Evolutionary conservation across 2,329 filamentous ascomycete species (phyloP).

Genomic region (Lachnellula hyalina): DNA sequence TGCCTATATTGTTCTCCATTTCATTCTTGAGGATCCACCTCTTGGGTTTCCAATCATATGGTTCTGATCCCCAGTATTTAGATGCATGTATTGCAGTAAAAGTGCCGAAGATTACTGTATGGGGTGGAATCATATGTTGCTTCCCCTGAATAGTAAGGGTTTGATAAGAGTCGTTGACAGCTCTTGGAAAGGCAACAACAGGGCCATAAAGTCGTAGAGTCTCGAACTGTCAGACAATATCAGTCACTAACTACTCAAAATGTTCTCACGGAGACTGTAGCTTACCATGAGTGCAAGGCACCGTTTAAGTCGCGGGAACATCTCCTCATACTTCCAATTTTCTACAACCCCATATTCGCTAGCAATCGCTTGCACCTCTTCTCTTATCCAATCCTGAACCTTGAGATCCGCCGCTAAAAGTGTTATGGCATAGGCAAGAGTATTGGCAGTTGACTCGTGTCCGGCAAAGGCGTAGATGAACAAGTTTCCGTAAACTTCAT

Average conservation of each 20-base stretch:
- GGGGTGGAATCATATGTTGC: constrained; percentile 12
- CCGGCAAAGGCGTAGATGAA: constrained; percentile 30
- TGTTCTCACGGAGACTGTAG: neutral
- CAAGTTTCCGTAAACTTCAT: constrained; percentile 30
- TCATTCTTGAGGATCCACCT: constrained; percentile 4
- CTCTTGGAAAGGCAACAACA: constrained; percentile 49
- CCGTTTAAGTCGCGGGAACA: constrained; percentile 39
- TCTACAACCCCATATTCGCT: constrained; percentile 19
- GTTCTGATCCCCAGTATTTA: constrained; percentile 9
- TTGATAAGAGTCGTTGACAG: constrained; percentile 17
- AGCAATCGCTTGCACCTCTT: constrained; percentile 22
- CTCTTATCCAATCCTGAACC: constrained; percentile 18
- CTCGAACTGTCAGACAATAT: constrained; percentile 28
- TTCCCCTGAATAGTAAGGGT: constrained; percentile 6
- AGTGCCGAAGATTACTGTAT: constrained; percentile 25
- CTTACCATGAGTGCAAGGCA: constrained; percentile 35
- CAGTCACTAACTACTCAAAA: neutral
- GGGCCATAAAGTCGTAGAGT: constrained; percentile 50
- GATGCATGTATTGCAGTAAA: constrained; percentile 26
- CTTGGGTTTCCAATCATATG: constrained; percentile 3
- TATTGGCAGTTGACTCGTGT: constrained; percentile 30
- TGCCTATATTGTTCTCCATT: neutral
- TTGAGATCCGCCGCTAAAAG: constrained; percentile 21
- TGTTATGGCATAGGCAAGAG: constrained; percentile 23
- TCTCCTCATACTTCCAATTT: constrained; percentile 32